Conservation (phyloP, 176 grass and related monocot species). For the Metroxylon sagu region DNA sequence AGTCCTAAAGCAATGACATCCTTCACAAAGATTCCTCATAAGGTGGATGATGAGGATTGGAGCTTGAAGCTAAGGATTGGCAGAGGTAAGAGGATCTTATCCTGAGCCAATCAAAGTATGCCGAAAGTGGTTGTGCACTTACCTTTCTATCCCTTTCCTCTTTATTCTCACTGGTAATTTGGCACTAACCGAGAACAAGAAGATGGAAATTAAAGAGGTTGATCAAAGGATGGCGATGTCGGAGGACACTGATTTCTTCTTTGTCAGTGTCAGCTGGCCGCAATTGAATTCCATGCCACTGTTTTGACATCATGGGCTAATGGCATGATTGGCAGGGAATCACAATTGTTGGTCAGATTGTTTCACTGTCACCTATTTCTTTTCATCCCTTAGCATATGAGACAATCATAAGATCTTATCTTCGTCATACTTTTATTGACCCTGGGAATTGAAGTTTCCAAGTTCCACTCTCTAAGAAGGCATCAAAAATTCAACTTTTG, state of each 20-base stretch:
- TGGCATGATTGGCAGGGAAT: conserved; percentile 1
- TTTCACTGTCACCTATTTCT: no score
- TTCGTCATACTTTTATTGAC: no score
- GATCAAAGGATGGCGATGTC: background rate
- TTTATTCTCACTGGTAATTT: conserved; percentile 50
- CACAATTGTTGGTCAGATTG: no score
- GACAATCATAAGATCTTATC: no score
- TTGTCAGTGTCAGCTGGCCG: conserved; percentile 18
- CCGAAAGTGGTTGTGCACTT: conserved; percentile 57
- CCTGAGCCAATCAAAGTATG: conserved; percentile 59
- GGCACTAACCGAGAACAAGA: background rate
- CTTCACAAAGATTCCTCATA: conserved; percentile 1
- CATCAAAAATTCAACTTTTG: no score
- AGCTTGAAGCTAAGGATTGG: conserved; percentile 26
- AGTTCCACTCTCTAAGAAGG: no score
- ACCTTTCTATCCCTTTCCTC: conserved; percentile 69
- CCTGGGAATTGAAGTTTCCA: no score
- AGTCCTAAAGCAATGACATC: no score
- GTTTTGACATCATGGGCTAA: conserved; percentile 24
- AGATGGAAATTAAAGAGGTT: background rate
- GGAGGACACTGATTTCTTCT: background rate
- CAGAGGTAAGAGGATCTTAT: conserved; percentile 69
- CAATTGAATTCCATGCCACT: conserved; percentile 21
- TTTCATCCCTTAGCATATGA: no score
- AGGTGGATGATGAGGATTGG: conserved; percentile 25